Conservation (phyloP, 2,329 filamentous ascomycete species). For the Penicillium concentricum region DNA sequence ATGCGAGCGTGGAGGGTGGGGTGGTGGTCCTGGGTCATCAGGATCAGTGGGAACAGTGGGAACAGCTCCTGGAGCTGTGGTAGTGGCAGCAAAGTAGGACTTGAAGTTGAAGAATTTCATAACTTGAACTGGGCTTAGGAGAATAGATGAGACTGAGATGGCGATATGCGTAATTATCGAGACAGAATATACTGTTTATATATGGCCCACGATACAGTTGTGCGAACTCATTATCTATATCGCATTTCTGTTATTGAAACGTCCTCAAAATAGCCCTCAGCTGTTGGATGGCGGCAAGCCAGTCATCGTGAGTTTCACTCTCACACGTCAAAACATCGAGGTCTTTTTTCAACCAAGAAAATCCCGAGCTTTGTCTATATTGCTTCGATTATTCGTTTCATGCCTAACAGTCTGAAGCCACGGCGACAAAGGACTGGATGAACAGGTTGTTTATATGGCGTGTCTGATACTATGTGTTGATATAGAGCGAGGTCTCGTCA, state of each 20-base stretch:
- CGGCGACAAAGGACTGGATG: neutral
- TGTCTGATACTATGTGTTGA: neutral
- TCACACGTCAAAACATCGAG: neutral
- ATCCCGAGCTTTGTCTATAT: neutral
- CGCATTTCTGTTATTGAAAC: neutral
- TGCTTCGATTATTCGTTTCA: neutral
- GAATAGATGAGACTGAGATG: neutral
- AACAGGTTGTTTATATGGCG: neutral
- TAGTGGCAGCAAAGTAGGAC: neutral
- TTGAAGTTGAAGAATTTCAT: neutral
- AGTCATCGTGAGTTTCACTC: neutral
- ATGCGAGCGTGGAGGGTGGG: neutral
- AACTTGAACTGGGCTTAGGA: neutral
- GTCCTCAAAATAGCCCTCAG: neutral
- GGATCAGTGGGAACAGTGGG: no score
- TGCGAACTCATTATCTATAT: neutral
- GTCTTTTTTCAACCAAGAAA: neutral
- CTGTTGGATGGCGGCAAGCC: neutral
- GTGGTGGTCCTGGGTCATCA: neutral
- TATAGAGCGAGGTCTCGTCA: neutral
- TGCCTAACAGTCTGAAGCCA: neutral
- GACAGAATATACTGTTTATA: neutral
- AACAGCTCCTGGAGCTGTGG: neutral
- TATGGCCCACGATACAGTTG: neutral
- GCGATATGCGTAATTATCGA: neutral